Base-by-base conservation (phyloP, 2,329 filamentous ascomycete species). In the Ustulina deusta region DNA sequence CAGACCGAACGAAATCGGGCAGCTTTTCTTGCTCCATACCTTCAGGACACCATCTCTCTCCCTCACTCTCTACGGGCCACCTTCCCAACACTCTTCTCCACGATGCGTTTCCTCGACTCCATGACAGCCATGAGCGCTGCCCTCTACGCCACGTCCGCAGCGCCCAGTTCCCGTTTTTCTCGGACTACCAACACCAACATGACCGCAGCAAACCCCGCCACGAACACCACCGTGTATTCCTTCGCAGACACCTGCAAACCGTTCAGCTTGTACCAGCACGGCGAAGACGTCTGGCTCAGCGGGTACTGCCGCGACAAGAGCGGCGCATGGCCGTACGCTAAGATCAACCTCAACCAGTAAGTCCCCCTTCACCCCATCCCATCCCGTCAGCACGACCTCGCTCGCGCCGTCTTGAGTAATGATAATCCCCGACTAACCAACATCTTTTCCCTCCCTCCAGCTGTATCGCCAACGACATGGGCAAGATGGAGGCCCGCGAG, bases 381-480 rank as follows among this genome's bases (percentile, higher is more conserved):
- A n/a, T 44, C 29, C 0, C 6, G 7, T 25, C 0, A 52, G 15
- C 20, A 6, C 6, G 6, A 17, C 15, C 5, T 44, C 15, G 3
- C 15, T 44, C 11, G 15, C 7, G 17, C 17, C 15, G 5, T 17
- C 17, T 17, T 7, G 38, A 7, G 3, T 13, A 3, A 40, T 40
- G 10, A 6, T n/a, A 44, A 17, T n/a, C 15, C 5, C 22, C 25
- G 13, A 29, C 38, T n/a, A 51, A 51, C 44, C 2, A 22, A 44
- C 4, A 11, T 27, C 13, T 42, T 6, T 17, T 20, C 36, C 25
- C 17, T n/a, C 40, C 17, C 40, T 20, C 34, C 15, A 68, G 65
- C 42, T 70, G 65, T 40, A 68, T 70, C 57, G 57, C 61, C 52
- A 70, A 70, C 61, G 29, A 63, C 58, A 25, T 40, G 34, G 65